Evolutionary conservation across 768 basidiomycete genomes (phyloP).

Genomic region (Boletus eberwhitei): DNA sequence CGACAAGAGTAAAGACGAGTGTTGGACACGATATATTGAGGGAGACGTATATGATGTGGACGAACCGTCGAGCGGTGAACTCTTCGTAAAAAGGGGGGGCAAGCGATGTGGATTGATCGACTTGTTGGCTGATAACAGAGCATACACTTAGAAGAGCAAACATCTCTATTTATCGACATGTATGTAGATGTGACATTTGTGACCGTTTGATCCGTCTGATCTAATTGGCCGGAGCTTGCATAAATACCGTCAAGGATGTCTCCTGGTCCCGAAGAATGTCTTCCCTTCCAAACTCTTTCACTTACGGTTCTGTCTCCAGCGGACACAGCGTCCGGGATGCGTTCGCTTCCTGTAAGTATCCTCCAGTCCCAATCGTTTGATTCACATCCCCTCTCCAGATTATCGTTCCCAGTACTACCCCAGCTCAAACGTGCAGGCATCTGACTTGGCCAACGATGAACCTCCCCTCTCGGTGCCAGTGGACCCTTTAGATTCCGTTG

Average conservation of each 20-base stretch:
- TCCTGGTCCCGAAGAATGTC: conserved; percentile 35
- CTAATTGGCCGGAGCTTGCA: conserved; percentile 14
- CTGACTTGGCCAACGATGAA: conserved; percentile 40
- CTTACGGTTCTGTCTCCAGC: conserved; percentile 48
- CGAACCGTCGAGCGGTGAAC: conserved; percentile 69
- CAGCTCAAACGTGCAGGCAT: conserved; percentile 53
- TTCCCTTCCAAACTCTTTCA: conserved; percentile 44
- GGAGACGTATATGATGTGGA: conserved; percentile 88
- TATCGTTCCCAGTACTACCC: conserved; percentile 67
- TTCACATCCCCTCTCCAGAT: conserved; percentile 39
- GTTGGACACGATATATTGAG: conserved; percentile 61
- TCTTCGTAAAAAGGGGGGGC: conserved; percentile 14
- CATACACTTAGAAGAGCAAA: conserved; percentile 19
- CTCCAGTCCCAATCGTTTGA: background rate
- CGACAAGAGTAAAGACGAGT: conserved; percentile 61
- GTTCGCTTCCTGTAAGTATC: conserved; percentile 54
- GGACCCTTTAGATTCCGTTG: background rate
- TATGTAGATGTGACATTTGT: conserved; percentile 3
- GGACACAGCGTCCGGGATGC: conserved; percentile 50
- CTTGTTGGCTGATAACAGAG: conserved; percentile 4
- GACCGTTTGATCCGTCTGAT: background rate
- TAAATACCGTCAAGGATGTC: background rate
- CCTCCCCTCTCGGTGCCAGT: conserved; percentile 2
- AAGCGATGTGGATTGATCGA: conserved; percentile 5
- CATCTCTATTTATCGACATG: conserved; percentile 20